Conservation (phyloP, 805 yeast species). For the Ogataea nonfermentans region DNA sequence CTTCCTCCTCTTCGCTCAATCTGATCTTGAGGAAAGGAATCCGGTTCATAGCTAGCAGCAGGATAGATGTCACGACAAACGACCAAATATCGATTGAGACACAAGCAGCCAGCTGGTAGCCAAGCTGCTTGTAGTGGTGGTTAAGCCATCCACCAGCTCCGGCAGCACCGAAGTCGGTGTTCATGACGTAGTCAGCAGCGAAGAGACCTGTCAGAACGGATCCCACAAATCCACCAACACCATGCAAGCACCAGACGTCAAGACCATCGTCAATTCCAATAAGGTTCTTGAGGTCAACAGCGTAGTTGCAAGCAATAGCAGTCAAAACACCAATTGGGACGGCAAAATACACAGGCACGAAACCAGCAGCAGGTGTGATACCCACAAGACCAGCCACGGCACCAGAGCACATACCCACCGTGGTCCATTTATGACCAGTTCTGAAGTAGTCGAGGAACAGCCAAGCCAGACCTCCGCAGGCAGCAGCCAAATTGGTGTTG, state of each 20-base stretch:
- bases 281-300: constrained; percentile 73
- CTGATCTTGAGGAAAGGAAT: constrained; percentile 82
- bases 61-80: constrained; percentile 64
- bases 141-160: constrained; percentile 88
- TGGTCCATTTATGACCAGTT: constrained; percentile 86
- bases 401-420: constrained; percentile 93
- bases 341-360: constrained; percentile 87
- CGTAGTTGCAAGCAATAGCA: constrained; percentile 76
- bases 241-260: constrained; percentile 92
- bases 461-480: constrained; percentile 92
- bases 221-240: constrained; percentile 89
- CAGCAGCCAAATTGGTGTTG: constrained; percentile 93
- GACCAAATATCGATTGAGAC: constrained; percentile 73
- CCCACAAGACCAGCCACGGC: constrained; percentile 92
- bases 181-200: constrained; percentile 88
- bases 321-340: constrained; percentile 80
- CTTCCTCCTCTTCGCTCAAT: constrained; percentile 83
- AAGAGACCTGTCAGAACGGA: constrained; percentile 84
- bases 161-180: constrained; percentile 63
- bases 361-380: constrained; percentile 97
- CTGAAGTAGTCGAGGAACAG: constrained; percentile 86
- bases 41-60: constrained; percentile 64
- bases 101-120: constrained; percentile 83
- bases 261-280: constrained; percentile 88
- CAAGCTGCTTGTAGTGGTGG: constrained; percentile 78